Evolutionary conservation across 805 yeast genomes (phyloP), one percentile per base, ranked within the genome.

Genomic region (Maudiozyma bulderi): DNA sequence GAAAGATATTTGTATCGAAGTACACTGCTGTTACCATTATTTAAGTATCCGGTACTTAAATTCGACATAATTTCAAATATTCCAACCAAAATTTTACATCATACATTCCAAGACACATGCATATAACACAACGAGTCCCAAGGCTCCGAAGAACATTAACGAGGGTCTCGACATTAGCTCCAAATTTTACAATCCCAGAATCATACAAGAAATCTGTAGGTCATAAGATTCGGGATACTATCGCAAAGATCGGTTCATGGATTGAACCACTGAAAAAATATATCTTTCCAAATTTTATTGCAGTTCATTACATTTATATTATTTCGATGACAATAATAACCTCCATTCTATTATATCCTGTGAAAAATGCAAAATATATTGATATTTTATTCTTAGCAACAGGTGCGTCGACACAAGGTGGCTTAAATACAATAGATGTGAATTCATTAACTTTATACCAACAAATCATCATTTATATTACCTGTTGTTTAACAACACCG

Each of bases 341-440:
- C 1, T 87, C 97, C 0, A 75, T 90, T 34, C 58, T 91, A 47
- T 65, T 93, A 39, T 91, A 82, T 58, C 96, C 96, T 0, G 74
- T 75, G n/a, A 74, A 73, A 48, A 82, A 84, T 59, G 67, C 71
- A 26, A 47, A 59, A 8, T 93, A 91, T 63, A 82, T 86, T 43
- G 98, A 93, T 69, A 80, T 84, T 1, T 68, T 93, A 34, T 86
- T 91, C 64, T 70, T 86, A 48, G 76, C 89, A 0, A 71, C 82
- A 9, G 91, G 95, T 9, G 80, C 93, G 0, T 68, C 83, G 1
- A 88, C 98, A 1, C 96, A 91, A 61, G 95, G 96, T 0, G 99
- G 99, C 0, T 69, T 93, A 48, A 89, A 88, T 62, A 84, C 96
- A 0, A 72, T 86, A 28, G 79, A 88, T 57, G 54, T 83, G 38